Percentiles rank a stretch among this genome's conserved stretches.
Conservation (phyloP, 1,284 basidiomycete species). For the Cryptococcus sp. region DNA sequence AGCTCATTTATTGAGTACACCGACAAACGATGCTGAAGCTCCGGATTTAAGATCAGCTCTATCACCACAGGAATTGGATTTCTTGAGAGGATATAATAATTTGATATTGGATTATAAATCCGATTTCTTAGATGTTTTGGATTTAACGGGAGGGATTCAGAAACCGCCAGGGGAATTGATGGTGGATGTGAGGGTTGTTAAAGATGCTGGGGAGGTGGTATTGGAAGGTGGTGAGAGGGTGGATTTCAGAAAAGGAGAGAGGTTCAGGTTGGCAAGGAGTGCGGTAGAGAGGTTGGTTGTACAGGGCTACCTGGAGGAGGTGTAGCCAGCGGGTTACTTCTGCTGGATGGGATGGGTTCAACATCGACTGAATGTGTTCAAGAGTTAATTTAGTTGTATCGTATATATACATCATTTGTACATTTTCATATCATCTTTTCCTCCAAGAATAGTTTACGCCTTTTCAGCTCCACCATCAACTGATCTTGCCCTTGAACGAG, state of each 20-base stretch:
- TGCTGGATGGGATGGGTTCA: neutral
- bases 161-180: constrained; percentile 55
- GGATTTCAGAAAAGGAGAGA: constrained; percentile 80
- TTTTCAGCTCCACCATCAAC: constrained; percentile 19
- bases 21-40: constrained; percentile 18
- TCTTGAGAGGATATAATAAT: constrained; percentile 73
- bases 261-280: constrained; percentile 76
- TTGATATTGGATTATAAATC: constrained; percentile 78
- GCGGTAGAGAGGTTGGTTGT: constrained; percentile 90
- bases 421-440: constrained; percentile 2
- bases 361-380: too few species aligned
- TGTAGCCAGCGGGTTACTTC: constrained; percentile 19
- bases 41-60: constrained; percentile 69
- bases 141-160: constrained; percentile 72
- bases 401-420: constrained; percentile 18
- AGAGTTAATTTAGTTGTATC: constrained; percentile 1
- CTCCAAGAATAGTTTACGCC: too few species aligned
- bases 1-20: constrained; percentile 68
- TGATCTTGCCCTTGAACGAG: constrained; percentile 22
- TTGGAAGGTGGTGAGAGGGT: constrained; percentile 76
- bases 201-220: constrained; percentile 82
- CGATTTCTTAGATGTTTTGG: constrained; percentile 79
- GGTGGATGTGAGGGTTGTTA: constrained; percentile 52
- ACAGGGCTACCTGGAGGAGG: constrained; percentile 77
- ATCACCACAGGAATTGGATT: constrained; percentile 86